Conservation (phyloP, 164 flowering plant species). For the Warburgia ugandensis region DNA sequence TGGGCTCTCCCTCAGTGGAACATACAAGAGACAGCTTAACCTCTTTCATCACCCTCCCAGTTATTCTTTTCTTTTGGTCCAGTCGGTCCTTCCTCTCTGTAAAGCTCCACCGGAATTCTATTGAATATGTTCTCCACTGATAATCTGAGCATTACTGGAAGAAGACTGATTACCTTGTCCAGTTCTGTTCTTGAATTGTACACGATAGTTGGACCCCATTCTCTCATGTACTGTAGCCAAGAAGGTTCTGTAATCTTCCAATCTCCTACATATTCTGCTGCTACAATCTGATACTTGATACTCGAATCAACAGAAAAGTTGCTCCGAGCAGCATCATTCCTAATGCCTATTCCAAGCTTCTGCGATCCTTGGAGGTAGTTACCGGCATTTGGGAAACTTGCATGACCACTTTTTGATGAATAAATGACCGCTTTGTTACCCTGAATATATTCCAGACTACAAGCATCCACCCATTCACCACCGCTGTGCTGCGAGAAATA, state of each 20-base stretch:
- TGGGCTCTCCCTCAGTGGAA: too few relatives aligned
- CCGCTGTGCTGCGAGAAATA: constrained; percentile 93
- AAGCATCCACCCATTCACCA: constrained; percentile 79
- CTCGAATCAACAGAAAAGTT: constrained; percentile 55
- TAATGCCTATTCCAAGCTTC: constrained; percentile 60
- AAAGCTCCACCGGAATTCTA: constrained; percentile 58
- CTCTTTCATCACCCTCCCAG: constrained; percentile 79
- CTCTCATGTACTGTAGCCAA: constrained; percentile 86
- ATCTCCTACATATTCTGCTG: constrained; percentile 78
- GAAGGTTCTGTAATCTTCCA: constrained; percentile 49
- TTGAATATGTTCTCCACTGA: constrained; percentile 54
- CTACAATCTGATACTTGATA: constrained; percentile 42
- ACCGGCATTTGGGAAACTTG: constrained; percentile 74
- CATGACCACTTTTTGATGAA: constrained; percentile 73
- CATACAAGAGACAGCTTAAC: too few relatives aligned
- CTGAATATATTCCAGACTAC: constrained; percentile 56
- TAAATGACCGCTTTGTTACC: constrained; percentile 68
- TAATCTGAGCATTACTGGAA: constrained; percentile 45
- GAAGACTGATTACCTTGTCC: constrained; percentile 36
- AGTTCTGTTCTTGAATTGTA: constrained; percentile 54
- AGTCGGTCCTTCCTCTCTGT: constrained; percentile 86
- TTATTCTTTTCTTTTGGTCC: constrained; percentile 87
- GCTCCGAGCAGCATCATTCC: constrained; percentile 67
- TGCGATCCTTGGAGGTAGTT: constrained; percentile 57
- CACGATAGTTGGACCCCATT: constrained; percentile 79